Evolutionary conservation across 495 filamentous ascomycete genomes (phyloP).

Genomic region (Penicillium canariense): DNA sequence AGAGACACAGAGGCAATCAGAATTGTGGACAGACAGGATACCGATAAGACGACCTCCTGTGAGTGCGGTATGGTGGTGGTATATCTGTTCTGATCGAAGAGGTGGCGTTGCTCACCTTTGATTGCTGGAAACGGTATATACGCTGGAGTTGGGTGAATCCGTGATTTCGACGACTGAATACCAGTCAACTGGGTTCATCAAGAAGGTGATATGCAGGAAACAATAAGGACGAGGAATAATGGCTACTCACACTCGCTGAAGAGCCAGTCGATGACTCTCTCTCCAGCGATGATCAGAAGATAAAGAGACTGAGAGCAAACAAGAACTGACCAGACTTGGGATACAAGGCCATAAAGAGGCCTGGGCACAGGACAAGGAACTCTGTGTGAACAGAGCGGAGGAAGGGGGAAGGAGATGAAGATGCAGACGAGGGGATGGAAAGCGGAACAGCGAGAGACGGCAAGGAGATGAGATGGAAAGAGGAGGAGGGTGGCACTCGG

Average conservation of each 20-base stretch:
- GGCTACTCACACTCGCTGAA: not conserved
- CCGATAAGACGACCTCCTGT: too few species aligned
- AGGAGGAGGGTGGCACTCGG: not conserved
- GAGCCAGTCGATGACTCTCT: not conserved
- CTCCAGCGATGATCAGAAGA: not conserved
- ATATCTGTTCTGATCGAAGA: too few species aligned
- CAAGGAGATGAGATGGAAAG: not conserved
- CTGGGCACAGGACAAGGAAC: not conserved
- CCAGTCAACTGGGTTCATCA: not conserved
- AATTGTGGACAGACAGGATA: not conserved
- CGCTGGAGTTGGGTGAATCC: not conserved
- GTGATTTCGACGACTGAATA: not conserved
- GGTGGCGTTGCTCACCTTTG: not conserved
- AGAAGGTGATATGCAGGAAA: not conserved
- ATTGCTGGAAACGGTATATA: not conserved
- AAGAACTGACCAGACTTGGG: not conserved
- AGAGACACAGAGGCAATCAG: not conserved
- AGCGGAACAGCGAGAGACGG: not conserved
- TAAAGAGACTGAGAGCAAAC: not conserved
- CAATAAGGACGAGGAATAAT: not conserved
- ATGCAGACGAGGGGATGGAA: slow-evolving; percentile 20
- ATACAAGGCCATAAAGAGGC: not conserved
- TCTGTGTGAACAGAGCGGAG: not conserved
- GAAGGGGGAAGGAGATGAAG: slow-evolving; percentile 28
- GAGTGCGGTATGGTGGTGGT: too few species aligned